These are phyloP conservation scores for Coccomyxa subellipsoidea DNA, from an alignment of 163 green algal species.

Conservation along the genomic window DNA sequence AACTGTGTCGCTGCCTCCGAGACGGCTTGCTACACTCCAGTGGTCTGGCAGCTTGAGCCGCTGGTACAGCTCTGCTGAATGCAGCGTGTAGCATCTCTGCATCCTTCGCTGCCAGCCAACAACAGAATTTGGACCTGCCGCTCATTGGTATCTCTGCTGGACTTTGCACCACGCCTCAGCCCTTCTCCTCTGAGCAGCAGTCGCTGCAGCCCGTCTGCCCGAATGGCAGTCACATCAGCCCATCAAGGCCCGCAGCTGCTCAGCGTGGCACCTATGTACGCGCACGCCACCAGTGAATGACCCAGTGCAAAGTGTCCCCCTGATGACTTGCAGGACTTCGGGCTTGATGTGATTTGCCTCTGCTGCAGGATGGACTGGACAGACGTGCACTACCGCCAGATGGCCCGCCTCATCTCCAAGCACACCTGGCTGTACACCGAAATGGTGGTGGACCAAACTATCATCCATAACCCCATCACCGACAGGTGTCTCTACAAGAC, in stretches of 20 bases:
- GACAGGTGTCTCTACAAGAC: constrained; percentile 43
- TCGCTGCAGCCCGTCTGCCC: not conserved
- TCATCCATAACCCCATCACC: constrained; percentile 71
- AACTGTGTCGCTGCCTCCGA: too few relatives aligned
- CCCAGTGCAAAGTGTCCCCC: not conserved
- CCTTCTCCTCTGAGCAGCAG: not conserved
- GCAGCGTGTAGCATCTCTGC: not conserved
- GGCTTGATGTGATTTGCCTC: not conserved
- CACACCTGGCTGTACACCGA: constrained; percentile 97
- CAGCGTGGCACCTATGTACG: constrained; percentile 67
- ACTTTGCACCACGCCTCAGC: not conserved
- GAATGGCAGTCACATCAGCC: not conserved
- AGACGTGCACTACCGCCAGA: constrained; percentile 83
- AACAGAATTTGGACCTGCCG: not conserved
- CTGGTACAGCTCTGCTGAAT: not conserved
- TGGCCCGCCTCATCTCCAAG: constrained; percentile 81
- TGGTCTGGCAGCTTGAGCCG: not conserved
- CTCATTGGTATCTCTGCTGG: not conserved
- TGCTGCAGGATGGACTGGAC: constrained; percentile 89
- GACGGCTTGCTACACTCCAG: too few relatives aligned
- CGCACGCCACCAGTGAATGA: not conserved
- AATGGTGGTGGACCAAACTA: constrained; percentile 96
- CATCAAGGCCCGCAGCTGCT: constrained; percentile 37
- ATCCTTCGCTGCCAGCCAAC: not conserved
- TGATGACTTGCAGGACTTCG: too few relatives aligned